A percentile compares a stretch with the other conserved stretches of the same genome.
Evolutionary conservation across 2,329 filamentous ascomycete genomes (phyloP).

Genomic region (Colletotrichum endophyticum): DNA sequence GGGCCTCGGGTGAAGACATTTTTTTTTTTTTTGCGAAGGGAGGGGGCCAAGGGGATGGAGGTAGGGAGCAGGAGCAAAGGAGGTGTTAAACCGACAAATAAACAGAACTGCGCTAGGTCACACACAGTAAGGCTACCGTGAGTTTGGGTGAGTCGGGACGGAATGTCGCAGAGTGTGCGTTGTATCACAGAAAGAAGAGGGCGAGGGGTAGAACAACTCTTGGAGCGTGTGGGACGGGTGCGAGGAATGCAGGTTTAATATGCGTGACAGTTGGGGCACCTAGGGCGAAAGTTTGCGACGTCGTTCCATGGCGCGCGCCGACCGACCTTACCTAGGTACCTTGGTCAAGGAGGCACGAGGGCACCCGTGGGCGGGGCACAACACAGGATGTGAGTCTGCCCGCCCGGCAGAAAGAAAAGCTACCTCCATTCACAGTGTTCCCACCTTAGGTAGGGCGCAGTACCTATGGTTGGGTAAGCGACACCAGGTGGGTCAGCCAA

Average conservation of each 20-base stretch:
- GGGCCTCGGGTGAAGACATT: conserved; percentile 46
- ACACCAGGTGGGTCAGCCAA: background rate
- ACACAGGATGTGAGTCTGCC: background rate
- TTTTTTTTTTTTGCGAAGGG: background rate
- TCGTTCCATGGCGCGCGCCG: background rate
- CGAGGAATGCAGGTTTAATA: background rate
- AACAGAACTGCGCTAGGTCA: background rate
- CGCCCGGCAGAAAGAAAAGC: background rate
- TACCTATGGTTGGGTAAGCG: background rate
- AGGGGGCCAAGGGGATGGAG: background rate
- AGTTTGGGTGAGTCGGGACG: background rate
- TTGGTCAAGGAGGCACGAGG: background rate
- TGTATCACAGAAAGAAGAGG: background rate
- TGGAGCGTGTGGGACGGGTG: background rate
- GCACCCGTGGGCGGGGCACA: background rate
- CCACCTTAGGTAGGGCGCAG: background rate
- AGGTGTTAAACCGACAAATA: background rate
- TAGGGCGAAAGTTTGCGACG: background rate
- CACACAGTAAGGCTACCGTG: background rate
- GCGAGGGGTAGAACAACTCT: background rate
- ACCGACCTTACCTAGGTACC: background rate
- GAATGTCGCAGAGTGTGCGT: background rate
- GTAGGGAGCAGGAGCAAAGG: background rate
- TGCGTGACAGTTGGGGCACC: background rate
- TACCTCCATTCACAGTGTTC: background rate